These are phyloP conservation scores for Neoscytalidium dimidiatum DNA, from an alignment of 2,329 filamentous ascomycete genomes.

Conservation along the genomic window DNA sequence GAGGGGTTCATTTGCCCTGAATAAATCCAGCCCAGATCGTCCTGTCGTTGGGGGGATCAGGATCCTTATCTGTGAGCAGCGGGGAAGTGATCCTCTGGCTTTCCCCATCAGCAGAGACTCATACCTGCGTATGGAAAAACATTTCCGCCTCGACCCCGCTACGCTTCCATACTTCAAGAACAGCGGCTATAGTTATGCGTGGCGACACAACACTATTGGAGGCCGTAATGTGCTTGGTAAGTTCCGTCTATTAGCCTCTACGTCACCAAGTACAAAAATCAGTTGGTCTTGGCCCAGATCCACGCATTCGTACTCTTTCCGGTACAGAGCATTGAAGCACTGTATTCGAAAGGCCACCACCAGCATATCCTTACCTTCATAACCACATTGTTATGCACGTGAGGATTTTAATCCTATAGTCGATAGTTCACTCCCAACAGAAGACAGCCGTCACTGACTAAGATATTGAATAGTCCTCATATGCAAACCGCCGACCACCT, in stretches of 20 bases:
- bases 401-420: too few species aligned
- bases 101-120: conserved; percentile 8
- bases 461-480: background rate
- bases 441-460: background rate
- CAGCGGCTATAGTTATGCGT: background rate
- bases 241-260: background rate
- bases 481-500: background rate
- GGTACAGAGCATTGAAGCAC: too few species aligned
- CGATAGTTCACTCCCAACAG: background rate
- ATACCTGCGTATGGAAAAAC: background rate
- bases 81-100: background rate
- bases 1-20: background rate
- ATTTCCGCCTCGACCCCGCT: background rate
- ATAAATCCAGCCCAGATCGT: background rate
- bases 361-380: too few species aligned
- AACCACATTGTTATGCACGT: too few species aligned
- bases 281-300: background rate
- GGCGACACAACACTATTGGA: background rate
- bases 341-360: too few species aligned
- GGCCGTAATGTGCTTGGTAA: conserved; percentile 6
- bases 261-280: background rate
- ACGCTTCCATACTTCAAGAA: conserved; percentile 13
- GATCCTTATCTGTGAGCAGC: conserved; percentile 10
- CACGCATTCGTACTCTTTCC: too few species aligned
- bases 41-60: background rate